Evolutionary conservation across 345 rosid genomes (phyloP).

Genomic region (Citrus medica): DNA sequence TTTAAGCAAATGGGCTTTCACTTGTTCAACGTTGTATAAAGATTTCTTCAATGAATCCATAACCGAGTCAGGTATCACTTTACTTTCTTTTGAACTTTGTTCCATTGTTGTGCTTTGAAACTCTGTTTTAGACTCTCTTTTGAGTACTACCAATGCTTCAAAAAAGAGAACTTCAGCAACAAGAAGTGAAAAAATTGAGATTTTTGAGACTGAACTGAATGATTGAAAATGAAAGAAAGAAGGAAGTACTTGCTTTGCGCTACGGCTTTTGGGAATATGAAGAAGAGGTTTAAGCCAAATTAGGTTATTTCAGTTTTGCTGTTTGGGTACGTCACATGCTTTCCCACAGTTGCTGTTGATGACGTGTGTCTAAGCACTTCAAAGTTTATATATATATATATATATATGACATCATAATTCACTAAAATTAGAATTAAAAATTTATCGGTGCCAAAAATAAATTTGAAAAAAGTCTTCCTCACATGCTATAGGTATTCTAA

Average conservation of each 20-base stretch:
- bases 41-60: constrained; percentile 64
- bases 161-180: neutral
- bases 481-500: too few species aligned
- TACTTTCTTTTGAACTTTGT: constrained; percentile 31
- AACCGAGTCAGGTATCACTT: constrained; percentile 55
- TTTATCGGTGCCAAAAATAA: too few species aligned
- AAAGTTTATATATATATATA: too few species aligned
- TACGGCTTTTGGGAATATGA: neutral
- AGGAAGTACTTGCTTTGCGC: neutral
- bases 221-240: neutral
- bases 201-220: neutral
- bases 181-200: neutral
- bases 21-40: constrained; percentile 35
- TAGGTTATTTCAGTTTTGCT: neutral
- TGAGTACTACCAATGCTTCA: neutral
- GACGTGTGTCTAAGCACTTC: neutral
- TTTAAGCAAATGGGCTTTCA: constrained; percentile 48
- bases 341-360: neutral
- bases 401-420: too few species aligned
- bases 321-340: neutral
- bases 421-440: too few species aligned
- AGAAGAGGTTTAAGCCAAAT: neutral
- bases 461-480: too few species aligned
- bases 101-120: constrained; percentile 28
- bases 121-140: neutral